A percentile compares a stretch with the other conserved stretches of the same genome.
These are phyloP conservation scores for Debaryomycetaceae sp. DNA, from an alignment of 1,139 yeast species.

Conservation along the genomic window DNA sequence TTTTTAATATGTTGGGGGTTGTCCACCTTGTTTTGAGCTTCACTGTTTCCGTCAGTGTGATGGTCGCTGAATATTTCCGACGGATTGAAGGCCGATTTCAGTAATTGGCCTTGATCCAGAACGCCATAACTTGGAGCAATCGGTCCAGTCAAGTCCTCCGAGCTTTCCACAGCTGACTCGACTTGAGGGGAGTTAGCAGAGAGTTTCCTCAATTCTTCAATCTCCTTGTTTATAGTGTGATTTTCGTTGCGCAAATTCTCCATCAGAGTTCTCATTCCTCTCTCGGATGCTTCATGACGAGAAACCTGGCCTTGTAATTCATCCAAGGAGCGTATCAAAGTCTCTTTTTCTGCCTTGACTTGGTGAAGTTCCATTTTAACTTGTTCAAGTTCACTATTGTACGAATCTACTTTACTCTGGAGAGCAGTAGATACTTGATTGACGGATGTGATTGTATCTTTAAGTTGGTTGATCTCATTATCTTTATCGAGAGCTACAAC, in stretches of 20 bases:
- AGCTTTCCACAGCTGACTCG: background rate
- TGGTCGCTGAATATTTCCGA: conserved; percentile 4
- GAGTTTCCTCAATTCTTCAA: background rate
- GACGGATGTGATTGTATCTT: background rate
- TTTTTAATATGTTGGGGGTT: background rate
- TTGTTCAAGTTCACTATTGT: background rate
- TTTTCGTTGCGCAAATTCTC: background rate
- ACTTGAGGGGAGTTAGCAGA: background rate
- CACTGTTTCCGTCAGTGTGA: background rate
- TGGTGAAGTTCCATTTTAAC: background rate
- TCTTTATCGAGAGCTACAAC: background rate
- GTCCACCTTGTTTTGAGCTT: background rate
- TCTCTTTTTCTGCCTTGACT: background rate
- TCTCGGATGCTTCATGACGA: background rate
- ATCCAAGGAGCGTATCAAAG: background rate
- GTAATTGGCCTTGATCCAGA: background rate
- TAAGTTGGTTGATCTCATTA: background rate
- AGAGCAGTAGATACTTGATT: background rate
- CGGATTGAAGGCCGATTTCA: conserved; percentile 1
- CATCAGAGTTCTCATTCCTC: background rate
- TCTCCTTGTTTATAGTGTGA: background rate
- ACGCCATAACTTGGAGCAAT: background rate
- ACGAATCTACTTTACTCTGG: background rate
- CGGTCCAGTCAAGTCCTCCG: background rate
- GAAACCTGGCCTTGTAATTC: background rate